Conservation (phyloP, 768 basidiomycete genomes). For the Panaeolus cyanescens region DNA sequence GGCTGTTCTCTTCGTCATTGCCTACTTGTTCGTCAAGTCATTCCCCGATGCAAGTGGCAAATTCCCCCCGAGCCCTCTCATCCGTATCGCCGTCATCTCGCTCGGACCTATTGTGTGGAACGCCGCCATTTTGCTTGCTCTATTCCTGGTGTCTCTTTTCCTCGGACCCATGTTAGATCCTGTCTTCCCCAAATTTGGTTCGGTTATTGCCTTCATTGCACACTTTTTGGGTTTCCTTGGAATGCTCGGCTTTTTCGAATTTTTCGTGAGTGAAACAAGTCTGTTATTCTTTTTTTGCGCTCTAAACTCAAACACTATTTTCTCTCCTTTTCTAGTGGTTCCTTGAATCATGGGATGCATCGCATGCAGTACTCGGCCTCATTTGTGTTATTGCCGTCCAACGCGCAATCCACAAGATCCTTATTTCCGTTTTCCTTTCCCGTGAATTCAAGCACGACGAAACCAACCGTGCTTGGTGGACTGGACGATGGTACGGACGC, state of each 20-base stretch:
- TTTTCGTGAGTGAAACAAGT: conserved; percentile 63
- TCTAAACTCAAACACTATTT: conserved; percentile 14
- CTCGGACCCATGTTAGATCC: conserved; percentile 89
- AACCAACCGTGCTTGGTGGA: conserved; percentile 99
- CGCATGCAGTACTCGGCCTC: conserved; percentile 91
- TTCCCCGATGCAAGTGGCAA: conserved; percentile 67
- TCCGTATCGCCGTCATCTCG: conserved; percentile 91
- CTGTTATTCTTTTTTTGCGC: conserved; percentile 1
- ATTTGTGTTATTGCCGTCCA: conserved; percentile 92
- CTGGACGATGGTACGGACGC: conserved; percentile 95
- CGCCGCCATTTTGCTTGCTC: conserved; percentile 78
- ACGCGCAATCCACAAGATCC: conserved; percentile 88
- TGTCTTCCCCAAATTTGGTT: conserved; percentile 86
- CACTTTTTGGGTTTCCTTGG: conserved; percentile 84
- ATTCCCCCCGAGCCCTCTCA: conserved; percentile 78
- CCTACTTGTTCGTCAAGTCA: conserved; percentile 92
- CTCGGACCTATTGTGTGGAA: conserved; percentile 97
- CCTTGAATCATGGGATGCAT: conserved; percentile 88
- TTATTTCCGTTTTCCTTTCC: conserved; percentile 92
- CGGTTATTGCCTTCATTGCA: conserved; percentile 88
- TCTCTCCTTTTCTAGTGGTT: conserved; percentile 67
- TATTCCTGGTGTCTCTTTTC: conserved; percentile 91
- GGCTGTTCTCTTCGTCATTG: conserved; percentile 84
- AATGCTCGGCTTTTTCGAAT: conserved; percentile 94
- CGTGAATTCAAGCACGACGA: conserved; percentile 99